phyloP scores from a whole-genome alignment of 1,139 yeast genomes.

The Scheffersomyces segobiensis region DNA sequence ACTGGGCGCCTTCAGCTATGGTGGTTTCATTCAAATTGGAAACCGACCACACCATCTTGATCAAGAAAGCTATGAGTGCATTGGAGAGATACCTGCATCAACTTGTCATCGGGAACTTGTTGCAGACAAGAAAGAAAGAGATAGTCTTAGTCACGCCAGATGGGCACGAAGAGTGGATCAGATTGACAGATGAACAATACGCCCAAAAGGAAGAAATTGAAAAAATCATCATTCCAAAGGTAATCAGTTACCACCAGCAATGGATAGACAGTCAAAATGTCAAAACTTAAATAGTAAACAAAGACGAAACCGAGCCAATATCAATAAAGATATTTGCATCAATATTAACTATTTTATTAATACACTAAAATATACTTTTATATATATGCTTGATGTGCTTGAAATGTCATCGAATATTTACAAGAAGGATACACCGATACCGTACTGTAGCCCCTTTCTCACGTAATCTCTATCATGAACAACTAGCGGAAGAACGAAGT shows the following conservation, averaged over 20 bases:
- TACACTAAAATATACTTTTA: no score
- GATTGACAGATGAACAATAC: constrained; percentile 44
- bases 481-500: constrained; percentile 75
- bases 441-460: constrained; percentile 90
- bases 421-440: constrained; percentile 84
- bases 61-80: constrained; percentile 76
- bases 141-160: constrained; percentile 80
- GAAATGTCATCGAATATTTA: constrained; percentile 22
- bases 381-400: not conserved
- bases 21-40: constrained; percentile 93
- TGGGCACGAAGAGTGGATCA: constrained; percentile 49
- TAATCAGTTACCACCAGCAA: constrained; percentile 56
- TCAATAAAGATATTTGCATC: no score
- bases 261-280: constrained; percentile 47
- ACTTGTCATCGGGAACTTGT: constrained; percentile 88
- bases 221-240: constrained; percentile 73
- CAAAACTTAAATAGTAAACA: not conserved
- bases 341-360: no score
- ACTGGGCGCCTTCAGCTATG: constrained; percentile 96
- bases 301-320: not conserved
- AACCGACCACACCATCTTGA: constrained; percentile 72
- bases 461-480: constrained; percentile 64
- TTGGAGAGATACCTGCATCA: constrained; percentile 86
- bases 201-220: constrained; percentile 60
- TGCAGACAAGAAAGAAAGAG: constrained; percentile 84